phyloP scores from a whole-genome alignment of 208 protist genomes.

The Wallacemonas rigidus region DNA sequence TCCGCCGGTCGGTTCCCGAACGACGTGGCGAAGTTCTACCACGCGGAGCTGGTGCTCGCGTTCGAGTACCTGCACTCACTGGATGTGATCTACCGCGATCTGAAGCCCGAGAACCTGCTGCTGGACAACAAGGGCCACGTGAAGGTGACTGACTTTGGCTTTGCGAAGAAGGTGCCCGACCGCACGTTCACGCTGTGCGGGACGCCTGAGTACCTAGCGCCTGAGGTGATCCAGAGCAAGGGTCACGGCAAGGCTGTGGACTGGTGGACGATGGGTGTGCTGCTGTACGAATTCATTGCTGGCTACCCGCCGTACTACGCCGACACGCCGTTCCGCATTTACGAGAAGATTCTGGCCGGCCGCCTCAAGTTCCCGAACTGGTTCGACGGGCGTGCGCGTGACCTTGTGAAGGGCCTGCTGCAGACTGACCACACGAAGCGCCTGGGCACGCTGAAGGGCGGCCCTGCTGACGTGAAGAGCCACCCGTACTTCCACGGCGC shows the following conservation, averaged over 20 bases:
- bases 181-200: constrained; percentile 90
- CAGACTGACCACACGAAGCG: constrained; percentile 88
- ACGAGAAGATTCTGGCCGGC: constrained; percentile 88
- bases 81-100: constrained; percentile 88
- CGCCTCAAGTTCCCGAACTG: constrained; percentile 86
- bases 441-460: constrained; percentile 88
- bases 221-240: constrained; percentile 93
- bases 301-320: constrained; percentile 94
- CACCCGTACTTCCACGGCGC: constrained; percentile 95
- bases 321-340: constrained; percentile 88
- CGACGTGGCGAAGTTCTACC: constrained; percentile 91
- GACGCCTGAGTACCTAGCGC: constrained; percentile 89
- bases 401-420: constrained; percentile 86
- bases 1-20: constrained; percentile 83
- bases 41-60: constrained; percentile 90
- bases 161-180: constrained; percentile 82
- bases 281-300: constrained; percentile 95
- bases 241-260: constrained; percentile 96
- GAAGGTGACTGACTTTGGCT: constrained; percentile 89
- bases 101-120: constrained; percentile 85
- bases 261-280: constrained; percentile 96
- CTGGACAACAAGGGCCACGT: constrained; percentile 83
- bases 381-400: constrained; percentile 75
- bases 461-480: constrained; percentile 93
- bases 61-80: constrained; percentile 92